Percentiles rank a stretch among this genome's conserved stretches.
Evolutionary conservation across 2,329 filamentous ascomycete species (phyloP).

Genomic region (Ophiostoma pallidulum): DNA sequence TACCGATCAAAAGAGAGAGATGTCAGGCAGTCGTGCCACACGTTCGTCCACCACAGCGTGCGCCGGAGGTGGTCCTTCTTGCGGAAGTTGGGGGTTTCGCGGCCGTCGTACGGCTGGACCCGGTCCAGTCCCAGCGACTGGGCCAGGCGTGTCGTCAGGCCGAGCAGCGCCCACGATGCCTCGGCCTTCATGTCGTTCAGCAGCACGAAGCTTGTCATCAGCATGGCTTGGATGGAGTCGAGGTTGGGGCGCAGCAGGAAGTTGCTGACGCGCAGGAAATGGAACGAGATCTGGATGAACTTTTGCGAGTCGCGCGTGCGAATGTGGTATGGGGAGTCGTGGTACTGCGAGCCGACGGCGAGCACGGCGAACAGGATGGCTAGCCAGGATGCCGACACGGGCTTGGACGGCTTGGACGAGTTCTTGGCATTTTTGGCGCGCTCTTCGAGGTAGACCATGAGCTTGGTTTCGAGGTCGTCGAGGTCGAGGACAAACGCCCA

Average conservation of each 20-base stretch:
- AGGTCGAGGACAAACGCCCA: conserved; percentile 61
- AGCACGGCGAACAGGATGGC: conserved; percentile 57
- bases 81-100: conserved; percentile 36
- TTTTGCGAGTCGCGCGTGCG: conserved; percentile 50
- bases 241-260: conserved; percentile 55
- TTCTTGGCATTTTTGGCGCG: conserved; percentile 46
- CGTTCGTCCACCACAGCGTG: conserved; percentile 54
- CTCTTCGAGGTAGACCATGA: conserved; percentile 58
- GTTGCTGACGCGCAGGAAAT: conserved; percentile 54
- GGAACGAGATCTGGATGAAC: conserved; percentile 55
- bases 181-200: conserved; percentile 63
- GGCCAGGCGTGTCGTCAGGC: conserved; percentile 54
- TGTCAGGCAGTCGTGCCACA: conserved; percentile 58
- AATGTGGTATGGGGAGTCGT: conserved; percentile 54
- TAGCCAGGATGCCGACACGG: conserved; percentile 55
- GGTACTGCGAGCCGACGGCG: conserved; percentile 57
- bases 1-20: conserved; percentile 57
- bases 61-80: conserved; percentile 46
- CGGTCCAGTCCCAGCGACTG: conserved; percentile 55
- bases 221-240: conserved; percentile 55
- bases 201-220: conserved; percentile 54
- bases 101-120: conserved; percentile 33
- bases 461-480: conserved; percentile 53
- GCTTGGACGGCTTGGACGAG: conserved; percentile 35
- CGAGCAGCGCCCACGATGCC: conserved; percentile 56